Percentiles rank a stretch among this genome's conserved stretches.
These are phyloP conservation scores for Fusarium buxicola DNA, from an alignment of 2,329 filamentous ascomycete genomes.

Conservation along the genomic window DNA sequence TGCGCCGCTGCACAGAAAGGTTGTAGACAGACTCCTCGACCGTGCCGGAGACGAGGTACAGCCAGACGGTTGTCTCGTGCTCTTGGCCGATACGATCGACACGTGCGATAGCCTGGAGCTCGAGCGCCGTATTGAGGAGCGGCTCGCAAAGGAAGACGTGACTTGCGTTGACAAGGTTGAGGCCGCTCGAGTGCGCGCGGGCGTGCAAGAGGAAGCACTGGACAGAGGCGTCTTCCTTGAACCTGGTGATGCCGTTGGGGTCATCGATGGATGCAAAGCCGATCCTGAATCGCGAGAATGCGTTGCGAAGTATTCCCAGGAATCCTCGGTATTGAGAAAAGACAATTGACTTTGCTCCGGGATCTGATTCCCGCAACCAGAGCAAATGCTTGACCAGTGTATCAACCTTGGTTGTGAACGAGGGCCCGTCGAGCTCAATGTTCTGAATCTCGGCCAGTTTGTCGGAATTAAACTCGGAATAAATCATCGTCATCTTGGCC, in stretches of 20 bases:
- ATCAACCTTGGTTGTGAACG: slow-evolving; percentile 92
- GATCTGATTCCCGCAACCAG: slow-evolving; percentile 86
- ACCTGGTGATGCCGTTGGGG: slow-evolving; percentile 75
- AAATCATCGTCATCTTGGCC: slow-evolving; percentile 67
- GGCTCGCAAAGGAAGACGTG: slow-evolving; percentile 97
- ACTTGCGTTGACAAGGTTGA: slow-evolving; percentile 92
- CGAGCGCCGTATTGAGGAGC: slow-evolving; percentile 90
- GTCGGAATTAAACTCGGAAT: slow-evolving; percentile 77
- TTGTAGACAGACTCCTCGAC: slow-evolving; percentile 94
- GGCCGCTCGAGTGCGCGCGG: slow-evolving; percentile 85
- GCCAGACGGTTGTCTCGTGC: slow-evolving; percentile 90
- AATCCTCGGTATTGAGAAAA: slow-evolving; percentile 92
- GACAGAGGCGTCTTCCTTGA: slow-evolving; percentile 77
- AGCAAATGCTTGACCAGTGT: slow-evolving; percentile 83
- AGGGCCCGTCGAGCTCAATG: slow-evolving; percentile 77
- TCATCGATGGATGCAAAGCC: slow-evolving; percentile 77
- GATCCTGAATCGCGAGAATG: slow-evolving; percentile 79
- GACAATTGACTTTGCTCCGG: slow-evolving; percentile 90
- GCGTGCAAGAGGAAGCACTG: slow-evolving; percentile 93
- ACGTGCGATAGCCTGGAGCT: slow-evolving; percentile 93
- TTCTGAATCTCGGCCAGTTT: slow-evolving; percentile 84
- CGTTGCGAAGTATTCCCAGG: slow-evolving; percentile 76
- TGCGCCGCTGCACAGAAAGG: slow-evolving; percentile 80
- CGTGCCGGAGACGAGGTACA: slow-evolving; percentile 91
- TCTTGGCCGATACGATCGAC: slow-evolving; percentile 95